Evolutionary conservation across 371 early-diverging fungal genomes (phyloP).

Genomic region (Apophysomyces elegans): DNA sequence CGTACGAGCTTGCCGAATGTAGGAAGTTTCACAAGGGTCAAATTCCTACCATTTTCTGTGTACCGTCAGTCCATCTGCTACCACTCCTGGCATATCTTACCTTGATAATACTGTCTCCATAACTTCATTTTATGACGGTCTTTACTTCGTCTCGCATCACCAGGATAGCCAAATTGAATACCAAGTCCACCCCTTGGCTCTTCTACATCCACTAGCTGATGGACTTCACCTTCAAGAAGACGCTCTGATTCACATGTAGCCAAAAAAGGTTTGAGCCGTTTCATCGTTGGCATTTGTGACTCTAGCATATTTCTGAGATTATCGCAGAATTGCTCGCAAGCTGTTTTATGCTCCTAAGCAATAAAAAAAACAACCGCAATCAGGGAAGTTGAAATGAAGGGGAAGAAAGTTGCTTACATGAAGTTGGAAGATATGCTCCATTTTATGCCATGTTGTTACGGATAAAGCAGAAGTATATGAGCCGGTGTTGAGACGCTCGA

Average conservation of each 20-base stretch:
- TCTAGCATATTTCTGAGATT: conserved; percentile 52
- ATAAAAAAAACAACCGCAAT: not conserved
- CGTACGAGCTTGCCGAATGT: conserved; percentile 91
- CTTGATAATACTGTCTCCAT: conserved; percentile 76
- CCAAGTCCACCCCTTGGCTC: conserved; percentile 76
- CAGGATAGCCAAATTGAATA: conserved; percentile 82
- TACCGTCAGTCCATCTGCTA: conserved; percentile 32
- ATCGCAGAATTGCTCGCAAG: conserved; percentile 61
- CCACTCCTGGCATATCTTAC: conserved; percentile 30
- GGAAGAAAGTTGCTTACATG: conserved; percentile 31
- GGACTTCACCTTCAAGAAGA: conserved; percentile 52
- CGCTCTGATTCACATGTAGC: conserved; percentile 78
- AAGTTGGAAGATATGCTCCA: conserved; percentile 59
- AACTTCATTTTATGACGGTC: conserved; percentile 79
- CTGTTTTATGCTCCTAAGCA: conserved; percentile 46
- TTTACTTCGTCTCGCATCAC: conserved; percentile 71
- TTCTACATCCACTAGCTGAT: conserved; percentile 46
- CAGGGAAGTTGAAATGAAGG: not conserved
- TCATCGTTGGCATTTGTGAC: conserved; percentile 69
- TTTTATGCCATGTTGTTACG: conserved; percentile 66
- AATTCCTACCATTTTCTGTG: conserved; percentile 87
- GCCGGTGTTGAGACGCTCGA: conserved; percentile 75
- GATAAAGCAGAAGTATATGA: conserved; percentile 43
- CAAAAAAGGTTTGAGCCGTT: conserved; percentile 79
- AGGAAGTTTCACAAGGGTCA: conserved; percentile 81